phyloP scores from a whole-genome alignment of 75 land plant species.

The Pinus taeda region DNA sequence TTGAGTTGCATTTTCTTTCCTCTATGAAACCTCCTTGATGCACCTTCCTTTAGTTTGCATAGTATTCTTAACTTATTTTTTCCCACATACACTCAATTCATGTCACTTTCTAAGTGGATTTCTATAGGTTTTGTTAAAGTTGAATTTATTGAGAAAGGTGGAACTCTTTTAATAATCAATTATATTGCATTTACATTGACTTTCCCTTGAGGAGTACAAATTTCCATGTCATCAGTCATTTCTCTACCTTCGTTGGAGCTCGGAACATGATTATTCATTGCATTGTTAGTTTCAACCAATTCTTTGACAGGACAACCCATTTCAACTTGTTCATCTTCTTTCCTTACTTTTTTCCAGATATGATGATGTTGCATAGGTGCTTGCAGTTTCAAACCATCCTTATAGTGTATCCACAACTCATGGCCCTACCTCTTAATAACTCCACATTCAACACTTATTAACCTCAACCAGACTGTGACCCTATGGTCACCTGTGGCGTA shows the following conservation, averaged over 20 bases:
- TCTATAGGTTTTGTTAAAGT: constrained; percentile 70
- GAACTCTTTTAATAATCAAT: not conserved
- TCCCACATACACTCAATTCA: constrained; percentile 10
- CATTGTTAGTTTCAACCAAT: not conserved
- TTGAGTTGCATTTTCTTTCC: constrained; percentile 16
- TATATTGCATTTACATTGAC: not conserved
- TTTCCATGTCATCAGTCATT: constrained; percentile 8
- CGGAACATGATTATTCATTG: not conserved
- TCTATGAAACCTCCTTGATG: not conserved
- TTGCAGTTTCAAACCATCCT: no score
- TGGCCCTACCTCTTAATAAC: no score
- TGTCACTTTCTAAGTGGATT: constrained; percentile 51
- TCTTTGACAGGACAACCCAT: not conserved
- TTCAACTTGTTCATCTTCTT: not conserved
- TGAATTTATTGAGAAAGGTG: constrained; percentile 27
- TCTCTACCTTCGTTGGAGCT: not conserved
- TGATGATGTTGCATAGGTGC: not conserved
- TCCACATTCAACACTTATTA: no score
- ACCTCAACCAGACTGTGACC: no score
- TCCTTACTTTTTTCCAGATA: constrained; percentile 6
- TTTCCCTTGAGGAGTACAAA: constrained; percentile 5
- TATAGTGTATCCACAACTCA: no score
- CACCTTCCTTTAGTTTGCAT: constrained; percentile 3
- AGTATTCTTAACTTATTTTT: constrained; percentile 12
- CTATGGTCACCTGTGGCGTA: no score